Conservation (phyloP, 352 stramenopile species). For the Phytophthora hibernalis region DNA sequence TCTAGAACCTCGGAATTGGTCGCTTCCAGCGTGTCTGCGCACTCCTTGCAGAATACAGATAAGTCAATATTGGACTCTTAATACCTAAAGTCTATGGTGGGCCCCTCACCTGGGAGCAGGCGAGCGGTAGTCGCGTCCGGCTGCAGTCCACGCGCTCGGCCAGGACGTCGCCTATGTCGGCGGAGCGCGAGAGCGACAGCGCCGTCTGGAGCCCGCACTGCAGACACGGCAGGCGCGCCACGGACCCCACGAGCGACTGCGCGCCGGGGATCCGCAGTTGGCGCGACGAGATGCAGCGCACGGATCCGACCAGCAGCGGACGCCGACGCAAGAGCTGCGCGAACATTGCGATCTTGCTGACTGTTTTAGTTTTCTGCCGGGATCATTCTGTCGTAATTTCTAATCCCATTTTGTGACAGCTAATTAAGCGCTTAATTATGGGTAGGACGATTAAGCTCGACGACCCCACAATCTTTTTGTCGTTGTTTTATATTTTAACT, state of each 20-base stretch:
- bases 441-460: too few species aligned
- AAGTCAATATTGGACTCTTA: conserved; percentile 8
- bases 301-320: conserved; percentile 4
- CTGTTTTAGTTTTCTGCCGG: neutral
- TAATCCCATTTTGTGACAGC: too few species aligned
- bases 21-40: conserved; percentile 35
- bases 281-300: conserved; percentile 21
- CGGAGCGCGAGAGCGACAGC: conserved; percentile 24
- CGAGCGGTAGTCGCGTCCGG: conserved; percentile 47
- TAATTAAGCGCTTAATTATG: too few species aligned
- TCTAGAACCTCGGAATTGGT: conserved; percentile 35
- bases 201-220: conserved; percentile 42
- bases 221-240: conserved; percentile 59
- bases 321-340: conserved; percentile 23
- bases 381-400: too few species aligned
- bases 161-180: conserved; percentile 33
- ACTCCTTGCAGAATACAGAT: conserved; percentile 34
- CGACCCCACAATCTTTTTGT: too few species aligned
- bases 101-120: conserved; percentile 51
- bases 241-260: conserved; percentile 39
- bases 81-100: neutral
- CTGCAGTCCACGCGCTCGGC: conserved; percentile 41
- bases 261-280: conserved; percentile 23
- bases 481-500: too few species aligned
- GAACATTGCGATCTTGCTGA: conserved; percentile 27